A percentile compares a stretch with the other conserved stretches of the same genome.
These are phyloP conservation scores for Massariosphaeria phaeospora DNA, from an alignment of 495 filamentous ascomycete genomes.

Conservation along the genomic window DNA sequence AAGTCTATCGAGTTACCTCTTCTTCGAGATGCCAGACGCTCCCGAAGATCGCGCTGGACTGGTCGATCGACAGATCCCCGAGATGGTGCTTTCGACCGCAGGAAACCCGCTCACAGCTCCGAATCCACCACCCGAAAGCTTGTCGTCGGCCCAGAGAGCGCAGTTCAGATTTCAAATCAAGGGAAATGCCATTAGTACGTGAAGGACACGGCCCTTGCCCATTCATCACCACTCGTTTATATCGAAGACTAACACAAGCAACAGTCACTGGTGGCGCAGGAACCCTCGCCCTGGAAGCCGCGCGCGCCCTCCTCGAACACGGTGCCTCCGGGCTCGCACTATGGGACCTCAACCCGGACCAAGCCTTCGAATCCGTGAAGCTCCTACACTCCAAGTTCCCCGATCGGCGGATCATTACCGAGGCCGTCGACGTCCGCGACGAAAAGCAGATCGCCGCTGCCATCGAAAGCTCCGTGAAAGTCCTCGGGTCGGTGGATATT, in stretches of 20 bases:
- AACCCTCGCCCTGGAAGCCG: conserved; percentile 56
- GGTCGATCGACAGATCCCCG: conserved; percentile 45
- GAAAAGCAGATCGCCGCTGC: conserved; percentile 37
- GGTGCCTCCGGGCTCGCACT: conserved; percentile 57
- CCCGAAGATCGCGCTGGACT: conserved; percentile 34
- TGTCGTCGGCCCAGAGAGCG: conserved; percentile 48
- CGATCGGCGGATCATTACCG: conserved; percentile 44
- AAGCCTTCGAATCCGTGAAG: conserved; percentile 42
- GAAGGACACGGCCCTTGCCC: not conserved
- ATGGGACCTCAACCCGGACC: conserved; percentile 54
- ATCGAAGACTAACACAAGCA: conserved; percentile 1
- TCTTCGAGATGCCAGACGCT: conserved; percentile 28
- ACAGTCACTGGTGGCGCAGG: conserved; percentile 65
- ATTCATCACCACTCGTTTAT: not conserved
- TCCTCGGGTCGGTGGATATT: conserved; percentile 53
- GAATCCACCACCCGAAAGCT: conserved; percentile 41
- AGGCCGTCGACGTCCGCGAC: conserved; percentile 57
- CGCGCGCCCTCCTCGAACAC: conserved; percentile 66
- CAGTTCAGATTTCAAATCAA: conserved; percentile 55
- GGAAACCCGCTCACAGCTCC: conserved; percentile 44
- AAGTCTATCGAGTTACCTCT: not conserved
- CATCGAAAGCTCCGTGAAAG: conserved; percentile 40
- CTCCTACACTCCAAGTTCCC: conserved; percentile 52
- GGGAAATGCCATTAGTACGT: conserved; percentile 57
- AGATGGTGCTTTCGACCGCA: conserved; percentile 56